Conservation (phyloP, 805 yeast genomes). For the Saccharomycopsis olivae region DNA sequence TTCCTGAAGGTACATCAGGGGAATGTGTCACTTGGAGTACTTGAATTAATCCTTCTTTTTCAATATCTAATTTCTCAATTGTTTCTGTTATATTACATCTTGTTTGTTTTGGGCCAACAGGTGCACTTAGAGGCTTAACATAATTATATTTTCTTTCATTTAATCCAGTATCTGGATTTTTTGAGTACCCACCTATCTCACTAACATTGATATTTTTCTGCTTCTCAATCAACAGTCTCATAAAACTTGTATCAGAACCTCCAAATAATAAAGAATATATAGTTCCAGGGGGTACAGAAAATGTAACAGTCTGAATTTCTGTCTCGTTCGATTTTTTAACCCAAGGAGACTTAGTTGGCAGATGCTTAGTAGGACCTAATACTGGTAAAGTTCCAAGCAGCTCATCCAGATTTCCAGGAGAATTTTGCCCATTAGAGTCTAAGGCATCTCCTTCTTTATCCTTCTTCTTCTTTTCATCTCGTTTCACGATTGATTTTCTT, state of each 20-base stretch:
- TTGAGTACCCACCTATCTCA: constrained; percentile 32
- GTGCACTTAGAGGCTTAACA: constrained; percentile 51
- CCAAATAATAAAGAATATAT: constrained; percentile 55
- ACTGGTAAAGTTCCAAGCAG: constrained; percentile 31
- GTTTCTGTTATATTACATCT: constrained; percentile 52
- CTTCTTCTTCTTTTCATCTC: background rate
- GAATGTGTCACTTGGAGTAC: constrained; percentile 52
- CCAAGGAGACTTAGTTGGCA: constrained; percentile 37
- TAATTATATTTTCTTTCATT: constrained; percentile 43
- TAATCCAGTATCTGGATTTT: constrained; percentile 22
- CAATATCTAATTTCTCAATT: constrained; percentile 40
- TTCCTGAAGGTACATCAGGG: constrained; percentile 81
- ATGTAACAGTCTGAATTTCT: constrained; percentile 40
- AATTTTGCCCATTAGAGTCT: constrained; percentile 7
- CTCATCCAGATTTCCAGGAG: constrained; percentile 19
- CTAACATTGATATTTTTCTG: constrained; percentile 57
- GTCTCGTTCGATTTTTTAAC: constrained; percentile 38
- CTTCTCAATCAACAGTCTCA: constrained; percentile 29
- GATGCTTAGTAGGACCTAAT: constrained; percentile 30
- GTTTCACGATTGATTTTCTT: background rate
- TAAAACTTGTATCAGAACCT: constrained; percentile 31
- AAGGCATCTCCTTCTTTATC: background rate
- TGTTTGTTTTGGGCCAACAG: constrained; percentile 74
- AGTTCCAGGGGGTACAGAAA: constrained; percentile 57
- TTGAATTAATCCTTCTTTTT: constrained; percentile 29